phyloP scores from a whole-genome alignment of 2,329 filamentous ascomycete species.

The Diaporthe eres region DNA sequence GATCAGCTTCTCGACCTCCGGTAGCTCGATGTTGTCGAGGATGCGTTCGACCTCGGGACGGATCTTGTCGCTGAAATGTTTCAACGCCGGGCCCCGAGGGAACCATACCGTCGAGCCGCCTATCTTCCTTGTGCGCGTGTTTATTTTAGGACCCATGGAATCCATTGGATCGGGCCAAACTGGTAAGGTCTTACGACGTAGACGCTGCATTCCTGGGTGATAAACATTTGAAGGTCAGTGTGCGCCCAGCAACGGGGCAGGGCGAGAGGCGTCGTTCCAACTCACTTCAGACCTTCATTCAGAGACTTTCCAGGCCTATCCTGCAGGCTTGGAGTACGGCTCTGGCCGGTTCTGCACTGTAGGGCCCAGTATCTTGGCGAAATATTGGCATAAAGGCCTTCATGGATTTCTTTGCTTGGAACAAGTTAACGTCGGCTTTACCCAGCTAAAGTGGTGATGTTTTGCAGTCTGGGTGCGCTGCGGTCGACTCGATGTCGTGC shows the following conservation, averaged over 20 bases:
- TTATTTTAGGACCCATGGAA: background rate
- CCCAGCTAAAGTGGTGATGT: too few species aligned
- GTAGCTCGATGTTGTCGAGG: background rate
- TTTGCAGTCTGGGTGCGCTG: too few species aligned
- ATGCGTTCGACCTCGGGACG: background rate
- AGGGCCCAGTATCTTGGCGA: too few species aligned
- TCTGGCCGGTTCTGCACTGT: too few species aligned
- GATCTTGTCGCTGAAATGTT: background rate
- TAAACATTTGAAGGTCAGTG: too few species aligned
- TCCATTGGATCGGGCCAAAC: background rate
- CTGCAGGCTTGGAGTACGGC: too few species aligned
- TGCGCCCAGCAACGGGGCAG: background rate
- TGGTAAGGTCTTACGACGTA: background rate
- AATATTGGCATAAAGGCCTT: too few species aligned
- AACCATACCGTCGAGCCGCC: background rate
- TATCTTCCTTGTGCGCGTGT: background rate
- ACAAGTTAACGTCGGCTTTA: too few species aligned
- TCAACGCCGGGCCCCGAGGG: background rate
- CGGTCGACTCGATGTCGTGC: too few species aligned
- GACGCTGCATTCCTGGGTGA: background rate
- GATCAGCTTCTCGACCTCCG: background rate
- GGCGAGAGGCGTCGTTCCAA: background rate
- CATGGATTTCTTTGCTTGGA: too few species aligned
- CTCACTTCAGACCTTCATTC: background rate
- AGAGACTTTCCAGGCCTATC: background rate